These are phyloP conservation scores for Cytospora leucostoma DNA, from an alignment of 2,329 filamentous ascomycete species.

Conservation along the genomic window DNA sequence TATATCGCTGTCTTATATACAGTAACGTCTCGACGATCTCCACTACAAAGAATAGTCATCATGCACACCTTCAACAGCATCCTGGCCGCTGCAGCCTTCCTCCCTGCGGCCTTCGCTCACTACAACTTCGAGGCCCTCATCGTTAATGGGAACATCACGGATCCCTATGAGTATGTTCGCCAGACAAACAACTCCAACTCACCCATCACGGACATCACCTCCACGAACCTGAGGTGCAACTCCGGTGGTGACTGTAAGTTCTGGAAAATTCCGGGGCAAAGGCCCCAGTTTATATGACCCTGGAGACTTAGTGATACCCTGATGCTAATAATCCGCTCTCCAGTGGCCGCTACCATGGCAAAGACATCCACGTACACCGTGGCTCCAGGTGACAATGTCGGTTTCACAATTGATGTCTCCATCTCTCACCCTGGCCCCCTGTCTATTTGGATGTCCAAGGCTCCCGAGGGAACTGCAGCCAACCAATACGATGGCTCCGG, in stretches of 20 bases:
- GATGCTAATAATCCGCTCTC: background rate
- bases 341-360: slow-evolving; percentile 38
- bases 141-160: slow-evolving; percentile 31
- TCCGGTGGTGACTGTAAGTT: slow-evolving; percentile 29
- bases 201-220: slow-evolving; percentile 42
- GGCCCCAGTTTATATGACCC: background rate
- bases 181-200: slow-evolving; percentile 38
- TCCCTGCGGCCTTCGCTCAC: slow-evolving; percentile 24
- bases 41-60: background rate
- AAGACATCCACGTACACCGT: slow-evolving; percentile 41
- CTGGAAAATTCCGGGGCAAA: background rate
- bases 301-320: too few relatives aligned
- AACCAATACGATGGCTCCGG: slow-evolving; percentile 38
- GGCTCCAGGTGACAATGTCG: slow-evolving; percentile 42
- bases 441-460: slow-evolving; percentile 42
- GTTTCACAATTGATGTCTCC: slow-evolving; percentile 41
- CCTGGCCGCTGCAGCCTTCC: slow-evolving; percentile 20
- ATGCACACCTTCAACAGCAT: slow-evolving; percentile 15
- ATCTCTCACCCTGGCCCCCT: slow-evolving; percentile 44
- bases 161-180: slow-evolving; percentile 31
- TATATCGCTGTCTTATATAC: background rate
- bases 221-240: slow-evolving; percentile 44
- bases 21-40: background rate
- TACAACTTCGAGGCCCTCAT: slow-evolving; percentile 31
- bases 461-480: slow-evolving; percentile 35